Conservation (phyloP, 1,284 basidiomycete species). For the Cryptococcus neoformans region DNA sequence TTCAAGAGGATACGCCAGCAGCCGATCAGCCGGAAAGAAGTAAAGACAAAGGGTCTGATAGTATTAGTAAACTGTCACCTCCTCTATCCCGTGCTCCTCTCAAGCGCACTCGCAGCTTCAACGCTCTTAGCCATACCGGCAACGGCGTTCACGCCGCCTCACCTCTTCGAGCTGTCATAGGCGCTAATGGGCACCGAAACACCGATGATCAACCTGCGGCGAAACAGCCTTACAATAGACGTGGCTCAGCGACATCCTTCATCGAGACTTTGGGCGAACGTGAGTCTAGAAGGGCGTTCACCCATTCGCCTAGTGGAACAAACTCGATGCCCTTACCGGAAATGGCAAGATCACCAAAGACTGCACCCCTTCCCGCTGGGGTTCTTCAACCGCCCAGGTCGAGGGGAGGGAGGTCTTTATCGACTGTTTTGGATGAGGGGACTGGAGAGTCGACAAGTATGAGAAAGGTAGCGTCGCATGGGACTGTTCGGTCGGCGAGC, state of each 20-base stretch:
- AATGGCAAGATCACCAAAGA: slow-evolving; percentile 3
- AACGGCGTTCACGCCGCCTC: slow-evolving; percentile 4
- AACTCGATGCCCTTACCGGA: slow-evolving; percentile 3
- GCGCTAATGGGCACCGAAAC: neutral
- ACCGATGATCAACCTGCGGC: neutral
- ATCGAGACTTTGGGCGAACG: neutral
- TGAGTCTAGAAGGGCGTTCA: slow-evolving; percentile 5
- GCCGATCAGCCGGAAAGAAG: neutral
- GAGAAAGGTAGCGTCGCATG: slow-evolving; percentile 5
- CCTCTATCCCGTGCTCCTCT: slow-evolving; percentile 11
- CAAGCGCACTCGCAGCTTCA: slow-evolving; percentile 25
- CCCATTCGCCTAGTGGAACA: slow-evolving; percentile 12
- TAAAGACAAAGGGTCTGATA: neutral
- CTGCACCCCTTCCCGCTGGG: slow-evolving; percentile 7
- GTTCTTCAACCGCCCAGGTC: slow-evolving; percentile 7
- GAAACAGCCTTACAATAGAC: neutral
- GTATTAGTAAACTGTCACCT: neutral
- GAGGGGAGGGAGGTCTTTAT: slow-evolving; percentile 1
- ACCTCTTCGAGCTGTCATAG: neutral
- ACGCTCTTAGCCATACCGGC: slow-evolving; percentile 9
- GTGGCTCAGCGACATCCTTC: neutral
- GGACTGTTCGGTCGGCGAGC: slow-evolving; percentile 1
- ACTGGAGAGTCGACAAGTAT: slow-evolving; percentile 3
- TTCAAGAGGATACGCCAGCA: neutral
- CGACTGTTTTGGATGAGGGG: neutral